These are phyloP conservation scores for Ceratocystis cubensis DNA, from an alignment of 2,329 filamentous ascomycete genomes.

Conservation along the genomic window DNA sequence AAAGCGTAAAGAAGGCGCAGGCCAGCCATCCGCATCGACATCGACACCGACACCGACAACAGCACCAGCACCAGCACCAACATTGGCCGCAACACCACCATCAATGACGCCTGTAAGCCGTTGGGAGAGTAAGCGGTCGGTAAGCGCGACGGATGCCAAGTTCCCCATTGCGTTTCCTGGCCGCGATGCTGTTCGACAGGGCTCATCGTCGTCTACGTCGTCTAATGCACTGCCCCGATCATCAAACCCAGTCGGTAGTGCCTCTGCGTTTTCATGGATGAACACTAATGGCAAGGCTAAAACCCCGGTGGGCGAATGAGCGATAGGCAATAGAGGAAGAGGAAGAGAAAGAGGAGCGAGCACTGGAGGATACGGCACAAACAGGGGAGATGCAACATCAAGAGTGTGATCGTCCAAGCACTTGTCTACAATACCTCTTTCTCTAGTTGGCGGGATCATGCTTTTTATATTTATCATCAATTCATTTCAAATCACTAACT, in stretches of 20 bases:
- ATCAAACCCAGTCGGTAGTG: conserved; percentile 79
- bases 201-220: conserved; percentile 28
- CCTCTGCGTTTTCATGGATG: conserved; percentile 89
- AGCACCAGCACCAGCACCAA: neutral
- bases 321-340: neutral
- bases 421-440: neutral
- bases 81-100: conserved; percentile 5
- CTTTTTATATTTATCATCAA: conserved; percentile 5
- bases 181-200: conserved; percentile 42
- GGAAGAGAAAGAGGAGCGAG: neutral
- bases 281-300: conserved; percentile 42
- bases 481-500: conserved; percentile 2
- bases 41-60: neutral
- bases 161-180: conserved; percentile 27
- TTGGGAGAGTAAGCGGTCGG: conserved; percentile 23
- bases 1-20: conserved; percentile 27
- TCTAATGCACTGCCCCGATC: conserved; percentile 37
- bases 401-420: neutral
- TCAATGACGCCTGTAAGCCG: conserved; percentile 6
- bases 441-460: neutral
- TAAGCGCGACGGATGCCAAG: conserved; percentile 16
- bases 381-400: neutral
- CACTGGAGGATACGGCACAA: no score
- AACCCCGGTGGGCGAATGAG: conserved; percentile 13
- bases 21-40: neutral